phyloP scores from a whole-genome alignment of 106 monocot species.

The Narthecium ossifragum region DNA sequence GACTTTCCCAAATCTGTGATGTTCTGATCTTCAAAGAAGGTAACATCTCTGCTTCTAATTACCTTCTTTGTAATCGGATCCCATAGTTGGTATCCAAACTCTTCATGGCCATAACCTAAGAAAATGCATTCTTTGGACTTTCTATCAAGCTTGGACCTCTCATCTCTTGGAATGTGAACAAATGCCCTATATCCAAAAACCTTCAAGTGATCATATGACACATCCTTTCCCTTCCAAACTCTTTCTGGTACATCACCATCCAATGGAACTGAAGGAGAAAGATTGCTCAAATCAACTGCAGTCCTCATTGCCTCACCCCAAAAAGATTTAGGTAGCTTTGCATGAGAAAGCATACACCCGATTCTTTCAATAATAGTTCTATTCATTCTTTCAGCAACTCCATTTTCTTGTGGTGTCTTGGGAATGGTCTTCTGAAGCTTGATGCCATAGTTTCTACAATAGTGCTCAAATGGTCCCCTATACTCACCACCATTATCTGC shows the following conservation, averaged over 20 bases:
- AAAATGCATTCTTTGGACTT: constrained; percentile 5
- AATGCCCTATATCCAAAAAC: constrained; percentile 6
- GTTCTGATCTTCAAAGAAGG: constrained; percentile 2
- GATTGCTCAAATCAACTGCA: constrained; percentile 4
- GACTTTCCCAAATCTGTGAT: not conserved
- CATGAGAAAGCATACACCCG: not conserved
- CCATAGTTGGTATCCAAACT: constrained; percentile 1
- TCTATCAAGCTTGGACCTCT: constrained; percentile 9
- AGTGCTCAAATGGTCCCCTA: not conserved
- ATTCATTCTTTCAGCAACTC: constrained; percentile 1
- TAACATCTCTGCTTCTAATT: constrained; percentile 1
- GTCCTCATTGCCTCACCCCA: constrained; percentile 14
- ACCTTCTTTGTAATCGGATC: constrained; percentile 3
- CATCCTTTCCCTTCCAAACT: constrained; percentile 5
- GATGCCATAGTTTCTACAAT: not conserved
- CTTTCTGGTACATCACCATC: constrained; percentile 1
- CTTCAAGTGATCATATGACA: not conserved
- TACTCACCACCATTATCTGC: not conserved
- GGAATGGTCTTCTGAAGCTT: not conserved
- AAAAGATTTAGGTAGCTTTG: constrained; percentile 3
- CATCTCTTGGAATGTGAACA: constrained; percentile 7
- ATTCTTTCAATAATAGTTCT: not conserved
- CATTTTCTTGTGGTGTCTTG: constrained; percentile 10
- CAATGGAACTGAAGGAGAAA: constrained; percentile 1
- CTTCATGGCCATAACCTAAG: constrained; percentile 4